A percentile compares a stretch with the other conserved stretches of the same genome.
These are phyloP conservation scores for Fragaria ananassa DNA, from an alignment of 306 rosid genomes.

Conservation along the genomic window DNA sequence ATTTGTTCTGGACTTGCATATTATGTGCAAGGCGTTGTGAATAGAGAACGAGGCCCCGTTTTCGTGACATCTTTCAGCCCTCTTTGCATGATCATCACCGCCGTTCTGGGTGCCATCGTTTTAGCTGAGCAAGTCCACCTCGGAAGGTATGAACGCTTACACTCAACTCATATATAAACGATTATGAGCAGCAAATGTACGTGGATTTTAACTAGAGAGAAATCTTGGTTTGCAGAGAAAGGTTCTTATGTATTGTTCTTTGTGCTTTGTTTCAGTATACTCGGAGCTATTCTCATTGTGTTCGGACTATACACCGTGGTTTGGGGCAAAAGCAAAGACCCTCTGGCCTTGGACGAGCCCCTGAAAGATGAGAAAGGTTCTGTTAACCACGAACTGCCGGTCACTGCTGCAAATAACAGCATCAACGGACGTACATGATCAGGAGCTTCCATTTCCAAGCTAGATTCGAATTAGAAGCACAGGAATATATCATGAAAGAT, in stretches of 20 bases:
- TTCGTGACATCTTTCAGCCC: constrained; percentile 97
- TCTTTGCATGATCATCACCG: constrained; percentile 88
- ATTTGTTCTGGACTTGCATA: constrained; percentile 32
- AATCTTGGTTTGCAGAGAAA: background rate
- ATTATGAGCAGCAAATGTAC: background rate
- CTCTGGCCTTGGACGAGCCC: constrained; percentile 17
- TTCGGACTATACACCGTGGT: constrained; percentile 87
- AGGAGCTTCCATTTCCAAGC: constrained; percentile 6
- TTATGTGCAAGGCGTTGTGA: constrained; percentile 81
- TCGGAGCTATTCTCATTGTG: constrained; percentile 83
- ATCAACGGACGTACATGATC: background rate
- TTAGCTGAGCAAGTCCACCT: constrained; percentile 74
- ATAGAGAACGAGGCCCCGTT: constrained; percentile 85
- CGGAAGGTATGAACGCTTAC: constrained; percentile 54
- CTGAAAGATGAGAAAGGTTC: constrained; percentile 31
- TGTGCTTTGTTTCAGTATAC: constrained; percentile 39
- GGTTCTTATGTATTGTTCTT: background rate
- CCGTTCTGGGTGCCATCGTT: constrained; percentile 78
- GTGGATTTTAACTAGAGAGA: background rate
- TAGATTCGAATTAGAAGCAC: background rate
- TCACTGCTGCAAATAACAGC: constrained; percentile 25
- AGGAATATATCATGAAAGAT: background rate
- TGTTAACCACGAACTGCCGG: constrained; percentile 47
- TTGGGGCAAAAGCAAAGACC: constrained; percentile 93
- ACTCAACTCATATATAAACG: background rate